phyloP scores from a whole-genome alignment of 176 grass and related monocot species.

The Lolium perenne region DNA sequence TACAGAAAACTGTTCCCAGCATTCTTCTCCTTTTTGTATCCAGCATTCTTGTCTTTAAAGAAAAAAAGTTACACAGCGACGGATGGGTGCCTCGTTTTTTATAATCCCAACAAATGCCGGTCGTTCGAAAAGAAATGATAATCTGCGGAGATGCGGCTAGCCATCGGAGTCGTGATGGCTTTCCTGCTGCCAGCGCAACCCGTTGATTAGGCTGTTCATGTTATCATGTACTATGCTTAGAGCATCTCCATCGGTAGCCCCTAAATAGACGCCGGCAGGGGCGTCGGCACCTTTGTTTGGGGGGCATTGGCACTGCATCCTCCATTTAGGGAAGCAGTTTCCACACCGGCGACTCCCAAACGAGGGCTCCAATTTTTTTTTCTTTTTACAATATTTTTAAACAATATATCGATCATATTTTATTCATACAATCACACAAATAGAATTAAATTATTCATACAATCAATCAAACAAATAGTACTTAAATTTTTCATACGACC shows the following conservation, averaged over 20 bases:
- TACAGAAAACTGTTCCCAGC: neutral
- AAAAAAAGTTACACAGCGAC: neutral
- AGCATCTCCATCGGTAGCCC: conserved; percentile 16
- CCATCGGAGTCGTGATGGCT: neutral
- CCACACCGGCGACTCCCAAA: too few relatives aligned
- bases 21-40: too few relatives aligned
- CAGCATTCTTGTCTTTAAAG: conserved; percentile 32
- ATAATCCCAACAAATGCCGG: neutral
- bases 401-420: too few relatives aligned
- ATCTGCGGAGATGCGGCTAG: neutral
- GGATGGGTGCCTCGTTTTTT: neutral
- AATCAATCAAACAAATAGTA: too few relatives aligned
- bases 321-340: too few relatives aligned
- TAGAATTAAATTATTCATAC: too few relatives aligned
- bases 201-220: neutral
- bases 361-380: too few relatives aligned
- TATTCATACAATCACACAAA: too few relatives aligned
- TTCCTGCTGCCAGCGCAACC: conserved; percentile 13
- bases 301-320: too few relatives aligned
- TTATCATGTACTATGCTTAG: neutral
- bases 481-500: too few relatives aligned
- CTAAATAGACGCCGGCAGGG: too few relatives aligned
- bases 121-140: neutral
- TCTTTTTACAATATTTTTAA: too few relatives aligned
- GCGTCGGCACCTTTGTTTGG: conserved; percentile 1